Conservation (phyloP, 495 filamentous ascomycete species). For the Lindgomyces ingoldianus region DNA sequence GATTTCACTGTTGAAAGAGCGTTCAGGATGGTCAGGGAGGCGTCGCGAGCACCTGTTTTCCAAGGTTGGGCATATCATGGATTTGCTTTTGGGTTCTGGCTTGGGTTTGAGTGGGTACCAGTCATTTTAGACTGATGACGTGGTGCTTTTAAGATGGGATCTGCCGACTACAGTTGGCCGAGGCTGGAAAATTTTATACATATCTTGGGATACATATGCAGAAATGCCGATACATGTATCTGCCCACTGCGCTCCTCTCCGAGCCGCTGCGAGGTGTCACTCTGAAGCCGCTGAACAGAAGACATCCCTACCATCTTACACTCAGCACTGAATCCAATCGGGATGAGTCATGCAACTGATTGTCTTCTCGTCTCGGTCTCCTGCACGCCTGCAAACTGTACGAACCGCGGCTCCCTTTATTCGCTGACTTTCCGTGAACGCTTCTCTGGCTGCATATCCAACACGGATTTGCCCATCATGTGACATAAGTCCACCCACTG, state of each 20-base stretch:
- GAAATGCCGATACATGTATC: too few relatives aligned
- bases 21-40: conserved; percentile 5
- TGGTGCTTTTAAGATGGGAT: background rate
- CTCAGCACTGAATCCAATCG: background rate
- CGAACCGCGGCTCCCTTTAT: background rate
- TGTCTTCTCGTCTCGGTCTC: background rate
- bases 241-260: too few relatives aligned
- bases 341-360: background rate
- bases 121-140: background rate
- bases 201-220: too few relatives aligned
- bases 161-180: background rate
- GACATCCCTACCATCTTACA: background rate
- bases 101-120: background rate
- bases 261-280: too few relatives aligned
- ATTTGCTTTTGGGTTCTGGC: background rate
- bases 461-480: conserved; percentile 3
- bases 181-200: background rate
- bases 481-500: background rate
- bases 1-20: background rate
- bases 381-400: background rate
- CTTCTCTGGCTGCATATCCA: conserved; percentile 5
- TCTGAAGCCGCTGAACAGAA: too few relatives aligned
- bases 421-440: background rate
- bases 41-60: background rate
- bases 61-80: conserved; percentile 2